Evolutionary conservation across 2,329 filamentous ascomycete genomes (phyloP).

Genomic region (Aspergillus pseudoterreus): DNA sequence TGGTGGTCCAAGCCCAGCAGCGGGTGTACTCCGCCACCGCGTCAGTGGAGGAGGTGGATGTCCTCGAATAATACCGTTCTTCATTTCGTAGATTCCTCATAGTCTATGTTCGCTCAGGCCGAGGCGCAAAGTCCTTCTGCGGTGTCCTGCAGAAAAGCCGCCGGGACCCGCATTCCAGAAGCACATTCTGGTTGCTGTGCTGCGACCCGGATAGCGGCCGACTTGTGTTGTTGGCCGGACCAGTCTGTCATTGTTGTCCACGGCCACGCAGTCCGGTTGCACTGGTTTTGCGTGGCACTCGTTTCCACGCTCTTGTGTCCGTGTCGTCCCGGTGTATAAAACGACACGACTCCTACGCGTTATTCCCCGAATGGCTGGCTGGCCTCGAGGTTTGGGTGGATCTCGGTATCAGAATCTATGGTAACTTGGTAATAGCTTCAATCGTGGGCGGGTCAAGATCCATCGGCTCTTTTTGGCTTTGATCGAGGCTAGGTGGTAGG

Average conservation of each 20-base stretch:
- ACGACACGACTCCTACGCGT: not conserved
- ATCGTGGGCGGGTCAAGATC: not conserved
- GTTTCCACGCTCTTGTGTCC: not conserved
- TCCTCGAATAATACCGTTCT: not conserved
- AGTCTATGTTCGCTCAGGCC: not conserved
- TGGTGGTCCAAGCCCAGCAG: not conserved
- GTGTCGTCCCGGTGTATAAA: not conserved
- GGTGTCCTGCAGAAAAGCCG: not conserved
- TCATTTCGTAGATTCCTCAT: not conserved
- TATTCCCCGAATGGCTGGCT: slow-evolving; percentile 5
- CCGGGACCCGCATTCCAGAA: slow-evolving; percentile 17
- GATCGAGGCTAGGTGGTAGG: not conserved
- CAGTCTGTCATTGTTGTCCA: too few species aligned
- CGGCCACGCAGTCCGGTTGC: too few species aligned
- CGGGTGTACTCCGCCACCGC: not conserved
- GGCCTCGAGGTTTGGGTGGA: not conserved
- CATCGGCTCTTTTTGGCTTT: not conserved
- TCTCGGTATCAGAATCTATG: too few species aligned
- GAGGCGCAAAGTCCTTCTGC: not conserved
- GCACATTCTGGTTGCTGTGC: slow-evolving; percentile 17
- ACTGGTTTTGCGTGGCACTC: not conserved
- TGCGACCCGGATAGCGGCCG: not conserved
- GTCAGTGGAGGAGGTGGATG: not conserved
- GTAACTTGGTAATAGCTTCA: too few species aligned
- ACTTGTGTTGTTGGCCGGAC: not conserved